Evolutionary conservation across 2,329 filamentous ascomycete species (phyloP), one percentile per base, ranked within the genome.

Genomic region (Ceratocystiopsis brevicomis): DNA sequence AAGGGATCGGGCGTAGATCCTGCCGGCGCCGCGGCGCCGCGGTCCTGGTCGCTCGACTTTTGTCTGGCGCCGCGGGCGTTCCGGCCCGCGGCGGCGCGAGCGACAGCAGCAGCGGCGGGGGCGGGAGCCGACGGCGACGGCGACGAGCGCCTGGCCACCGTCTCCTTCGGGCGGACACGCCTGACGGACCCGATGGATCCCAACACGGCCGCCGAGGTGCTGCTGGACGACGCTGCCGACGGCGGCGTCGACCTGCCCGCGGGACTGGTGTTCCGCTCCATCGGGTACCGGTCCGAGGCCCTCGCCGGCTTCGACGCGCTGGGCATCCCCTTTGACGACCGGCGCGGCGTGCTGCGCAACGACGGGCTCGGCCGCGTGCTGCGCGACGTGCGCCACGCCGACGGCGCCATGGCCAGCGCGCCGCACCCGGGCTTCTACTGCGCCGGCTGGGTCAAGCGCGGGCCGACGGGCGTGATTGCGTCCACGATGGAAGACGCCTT

Each of bases 401-500:
- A 56, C 49, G 47, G 56, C 49, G 58, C 51, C 50, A 58, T 46
- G 53, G 66, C 42, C 52, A 64, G 50, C 60, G 68, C 48, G 53
- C 64, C 50, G 55, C 72, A 57, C 54, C 74, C 78, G 0, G 85
- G 88, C 0, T 60, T 94, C 25, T 98, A 98, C 61, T 93, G 86
- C 50, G 82, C 88, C 15, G 90, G 90, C 0, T 98, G 90, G 90
- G 86, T 95, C 11, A 96, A 96, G 63, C 74, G 81, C 34, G 90
- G 90, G 0, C 88, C 90, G 0, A 95, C 86, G 0, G 90, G 90
- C 3, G 87, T 96, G 4, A 98, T 98, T 57, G 88, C 88, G 1
- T 86, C 80, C 30, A 98, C 90, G 0, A 93, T 98, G 85, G 75
- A 81, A 47, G 90, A 98, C 57, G 88, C 90, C 0, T 98, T 96